Conservation (phyloP, 2,329 filamentous ascomycete genomes). For the Sporothrix pseudoabietina region DNA sequence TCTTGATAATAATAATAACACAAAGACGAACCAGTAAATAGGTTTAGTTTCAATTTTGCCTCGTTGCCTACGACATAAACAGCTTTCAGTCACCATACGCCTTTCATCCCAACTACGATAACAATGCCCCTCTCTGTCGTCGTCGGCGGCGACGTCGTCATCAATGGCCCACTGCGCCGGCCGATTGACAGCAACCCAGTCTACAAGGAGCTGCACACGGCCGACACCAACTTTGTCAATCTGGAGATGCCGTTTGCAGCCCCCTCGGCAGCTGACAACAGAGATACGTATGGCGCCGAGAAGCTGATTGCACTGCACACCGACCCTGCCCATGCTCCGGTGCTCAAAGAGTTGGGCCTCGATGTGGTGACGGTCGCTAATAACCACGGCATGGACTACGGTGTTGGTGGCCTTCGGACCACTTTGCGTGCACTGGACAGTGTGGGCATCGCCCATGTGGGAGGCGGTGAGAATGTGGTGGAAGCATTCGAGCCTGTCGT, state of each 20-base stretch:
- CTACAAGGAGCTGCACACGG: background rate
- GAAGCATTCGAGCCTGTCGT: background rate
- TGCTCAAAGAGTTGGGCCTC: background rate
- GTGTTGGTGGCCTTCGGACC: background rate
- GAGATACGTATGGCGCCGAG: background rate
- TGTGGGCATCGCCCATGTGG: background rate
- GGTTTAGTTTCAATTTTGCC: no score
- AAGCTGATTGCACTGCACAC: conserved; percentile 7
- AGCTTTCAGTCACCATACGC: background rate
- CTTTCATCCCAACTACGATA: no score
- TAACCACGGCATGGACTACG: conserved; percentile 25
- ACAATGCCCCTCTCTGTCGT: conserved; percentile 16
- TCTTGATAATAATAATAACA: background rate
- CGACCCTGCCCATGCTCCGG: background rate
- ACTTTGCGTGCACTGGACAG: background rate
- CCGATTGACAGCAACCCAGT: background rate
- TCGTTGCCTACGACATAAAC: background rate
- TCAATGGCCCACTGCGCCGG: conserved; percentile 13
- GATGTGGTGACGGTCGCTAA: conserved; percentile 21
- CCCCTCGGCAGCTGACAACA: background rate
- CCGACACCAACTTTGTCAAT: conserved; percentile 22
- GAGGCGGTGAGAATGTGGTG: background rate
- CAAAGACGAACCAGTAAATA: background rate
- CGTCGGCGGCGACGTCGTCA: conserved; percentile 22
- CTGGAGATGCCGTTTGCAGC: conserved; percentile 19